These are phyloP conservation scores for Cystobasidium tubakii DNA, from an alignment of 768 basidiomycete genomes.

Conservation along the genomic window DNA sequence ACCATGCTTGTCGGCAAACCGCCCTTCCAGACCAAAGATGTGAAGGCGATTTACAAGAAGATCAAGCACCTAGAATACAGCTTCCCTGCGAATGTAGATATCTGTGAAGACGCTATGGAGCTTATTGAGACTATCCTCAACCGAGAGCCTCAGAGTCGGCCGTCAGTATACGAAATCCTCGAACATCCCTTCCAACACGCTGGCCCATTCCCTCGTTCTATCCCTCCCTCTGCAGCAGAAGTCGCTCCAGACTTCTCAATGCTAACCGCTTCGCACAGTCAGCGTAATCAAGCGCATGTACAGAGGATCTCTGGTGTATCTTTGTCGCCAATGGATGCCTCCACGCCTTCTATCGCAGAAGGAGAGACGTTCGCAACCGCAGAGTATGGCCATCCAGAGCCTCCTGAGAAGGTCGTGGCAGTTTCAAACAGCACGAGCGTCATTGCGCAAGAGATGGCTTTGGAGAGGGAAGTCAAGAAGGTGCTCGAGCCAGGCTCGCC, in stretches of 20 bases:
- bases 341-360: slow-evolving; percentile 49
- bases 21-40: slow-evolving; percentile 96
- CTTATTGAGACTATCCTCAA: slow-evolving; percentile 81
- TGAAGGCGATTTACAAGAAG: slow-evolving; percentile 91
- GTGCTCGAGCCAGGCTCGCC: slow-evolving; percentile 93
- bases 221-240: slow-evolving; percentile 74
- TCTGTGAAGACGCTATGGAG: slow-evolving; percentile 66
- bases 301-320: slow-evolving; percentile 58
- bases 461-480: slow-evolving; percentile 89
- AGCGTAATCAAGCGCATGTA: slow-evolving; percentile 65
- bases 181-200: slow-evolving; percentile 61
- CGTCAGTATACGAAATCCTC: slow-evolving; percentile 76
- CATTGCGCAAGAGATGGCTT: slow-evolving; percentile 31
- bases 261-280: slow-evolving; percentile 59
- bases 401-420: slow-evolving; percentile 36
- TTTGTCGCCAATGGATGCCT: neutral
- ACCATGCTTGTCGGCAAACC: slow-evolving; percentile 91
- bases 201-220: slow-evolving; percentile 71
- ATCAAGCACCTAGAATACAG: slow-evolving; percentile 91
- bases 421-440: slow-evolving; percentile 46
- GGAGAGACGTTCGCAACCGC: slow-evolving; percentile 54
- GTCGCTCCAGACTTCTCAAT: slow-evolving; percentile 67
- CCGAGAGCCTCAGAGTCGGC: slow-evolving; percentile 64
- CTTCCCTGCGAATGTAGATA: slow-evolving; percentile 70
- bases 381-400: slow-evolving; percentile 42